Evolutionary conservation across 495 filamentous ascomycete genomes (phyloP).

Genomic region (Geopyxis carbonaria): DNA sequence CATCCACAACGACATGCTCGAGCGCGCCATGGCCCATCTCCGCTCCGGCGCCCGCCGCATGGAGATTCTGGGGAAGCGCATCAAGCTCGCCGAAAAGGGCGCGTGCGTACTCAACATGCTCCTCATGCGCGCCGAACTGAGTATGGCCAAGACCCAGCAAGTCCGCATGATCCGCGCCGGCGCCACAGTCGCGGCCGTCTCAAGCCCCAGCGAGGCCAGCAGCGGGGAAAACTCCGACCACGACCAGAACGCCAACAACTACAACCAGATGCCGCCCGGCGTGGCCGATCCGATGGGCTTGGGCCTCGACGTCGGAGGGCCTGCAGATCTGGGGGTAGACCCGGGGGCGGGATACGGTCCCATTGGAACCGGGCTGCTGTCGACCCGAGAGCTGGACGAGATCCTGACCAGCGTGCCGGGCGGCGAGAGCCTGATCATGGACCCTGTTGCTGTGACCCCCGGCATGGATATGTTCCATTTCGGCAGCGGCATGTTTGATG

Average conservation of each 20-base stretch:
- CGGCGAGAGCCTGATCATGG: neutral
- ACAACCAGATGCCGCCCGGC: too few relatives aligned
- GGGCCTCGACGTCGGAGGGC: too few relatives aligned
- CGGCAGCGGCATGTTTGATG: slow-evolving; percentile 7
- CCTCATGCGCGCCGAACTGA: slow-evolving; percentile 18
- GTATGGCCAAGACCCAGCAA: slow-evolving; percentile 11
- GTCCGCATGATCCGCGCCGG: too few relatives aligned
- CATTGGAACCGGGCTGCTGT: slow-evolving; percentile 1
- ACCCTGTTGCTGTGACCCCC: neutral
- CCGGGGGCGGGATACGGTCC: slow-evolving; percentile 1
- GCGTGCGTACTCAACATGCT: slow-evolving; percentile 19
- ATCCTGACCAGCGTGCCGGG: neutral
- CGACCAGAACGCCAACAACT: too few relatives aligned
- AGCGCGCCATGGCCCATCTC: slow-evolving; percentile 14
- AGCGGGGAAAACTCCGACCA: too few relatives aligned
- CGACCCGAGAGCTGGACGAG: slow-evolving; percentile 2
- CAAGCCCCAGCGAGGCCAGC: too few relatives aligned
- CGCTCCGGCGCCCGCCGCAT: slow-evolving; percentile 14
- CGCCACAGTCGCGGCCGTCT: too few relatives aligned
- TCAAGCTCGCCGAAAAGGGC: slow-evolving; percentile 22
- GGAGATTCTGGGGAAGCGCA: slow-evolving; percentile 18
- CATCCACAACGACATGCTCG: slow-evolving; percentile 13
- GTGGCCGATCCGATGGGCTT: too few relatives aligned
- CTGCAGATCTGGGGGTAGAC: too few relatives aligned
- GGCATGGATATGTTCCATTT: slow-evolving; percentile 1